Percentiles rank a stretch among this genome's conserved stretches.
phyloP scores from a whole-genome alignment of 116 monocot species.

The Trichopus zeylanicus region DNA sequence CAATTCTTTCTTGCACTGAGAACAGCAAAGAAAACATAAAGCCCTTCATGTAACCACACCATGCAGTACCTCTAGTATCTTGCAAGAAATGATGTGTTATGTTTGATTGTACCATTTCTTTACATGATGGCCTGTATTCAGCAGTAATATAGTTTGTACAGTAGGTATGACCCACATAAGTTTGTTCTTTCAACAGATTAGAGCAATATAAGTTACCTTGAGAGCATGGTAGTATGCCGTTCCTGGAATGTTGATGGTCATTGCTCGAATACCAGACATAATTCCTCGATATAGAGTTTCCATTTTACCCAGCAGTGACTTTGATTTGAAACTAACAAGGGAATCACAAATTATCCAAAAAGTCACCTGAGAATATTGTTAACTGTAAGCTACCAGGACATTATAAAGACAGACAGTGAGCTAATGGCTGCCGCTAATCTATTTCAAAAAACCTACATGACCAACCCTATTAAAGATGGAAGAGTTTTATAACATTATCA shows the following conservation, averaged over 20 bases:
- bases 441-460: no score
- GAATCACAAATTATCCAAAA: constrained; percentile 27
- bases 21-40: neutral
- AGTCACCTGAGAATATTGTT: constrained; percentile 18
- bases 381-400: neutral
- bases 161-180: no score
- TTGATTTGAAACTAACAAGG: constrained; percentile 24
- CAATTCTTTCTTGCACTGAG: constrained; percentile 18
- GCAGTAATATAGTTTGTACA: no score
- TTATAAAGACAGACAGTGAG: neutral
- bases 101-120: no score
- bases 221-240: constrained; percentile 29
- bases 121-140: no score
- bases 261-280: constrained; percentile 22
- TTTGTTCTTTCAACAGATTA: no score
- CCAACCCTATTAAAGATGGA: no score
- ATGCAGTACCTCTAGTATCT: no score
- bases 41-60: no score
- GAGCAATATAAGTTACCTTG: constrained; percentile 16
- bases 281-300: constrained; percentile 18
- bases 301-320: constrained; percentile 20
- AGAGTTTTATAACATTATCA: no score
- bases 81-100: no score
- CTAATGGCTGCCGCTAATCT: neutral
- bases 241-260: constrained; percentile 30